Conservation (phyloP, 2,329 filamentous ascomycete species). For the Sporothrix variecibatus region DNA sequence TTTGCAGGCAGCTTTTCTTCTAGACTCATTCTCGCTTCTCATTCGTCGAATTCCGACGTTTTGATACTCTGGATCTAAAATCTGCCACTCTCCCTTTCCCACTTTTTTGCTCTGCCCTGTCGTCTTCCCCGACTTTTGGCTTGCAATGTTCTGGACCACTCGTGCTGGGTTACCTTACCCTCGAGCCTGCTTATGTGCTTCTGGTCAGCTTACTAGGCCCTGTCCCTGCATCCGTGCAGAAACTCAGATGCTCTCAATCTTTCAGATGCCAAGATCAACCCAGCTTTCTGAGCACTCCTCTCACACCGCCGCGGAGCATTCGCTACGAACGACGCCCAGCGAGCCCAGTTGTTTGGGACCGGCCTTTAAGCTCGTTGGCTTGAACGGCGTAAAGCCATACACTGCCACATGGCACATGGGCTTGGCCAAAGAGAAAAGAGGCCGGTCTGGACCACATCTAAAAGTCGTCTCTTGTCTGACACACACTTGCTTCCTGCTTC, state of each 20-base stretch:
- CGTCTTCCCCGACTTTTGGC: background rate
- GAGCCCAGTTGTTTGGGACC: constrained; percentile 6
- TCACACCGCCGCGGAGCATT: constrained; percentile 12
- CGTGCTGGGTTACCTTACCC: constrained; percentile 13
- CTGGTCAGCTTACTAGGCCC: background rate
- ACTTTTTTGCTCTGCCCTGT: background rate
- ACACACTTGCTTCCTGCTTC: background rate
- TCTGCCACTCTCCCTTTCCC: background rate
- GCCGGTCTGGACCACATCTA: background rate
- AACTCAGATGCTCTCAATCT: background rate
- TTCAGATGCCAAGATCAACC: background rate
- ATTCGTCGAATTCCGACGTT: background rate
- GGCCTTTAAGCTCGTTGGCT: background rate
- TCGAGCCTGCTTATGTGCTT: background rate
- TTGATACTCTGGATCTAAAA: background rate
- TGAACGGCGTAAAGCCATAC: no score
- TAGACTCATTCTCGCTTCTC: background rate
- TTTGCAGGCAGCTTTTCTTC: background rate
- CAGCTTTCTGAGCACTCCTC: background rate
- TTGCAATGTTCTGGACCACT: background rate
- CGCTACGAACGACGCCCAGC: background rate
- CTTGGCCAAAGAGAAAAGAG: background rate
- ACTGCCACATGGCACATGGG: background rate
- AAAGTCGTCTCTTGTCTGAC: background rate
- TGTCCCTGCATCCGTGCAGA: background rate